phyloP scores from a whole-genome alignment of 2,329 filamentous ascomycete genomes.

The Tolypocladium tundrense region DNA sequence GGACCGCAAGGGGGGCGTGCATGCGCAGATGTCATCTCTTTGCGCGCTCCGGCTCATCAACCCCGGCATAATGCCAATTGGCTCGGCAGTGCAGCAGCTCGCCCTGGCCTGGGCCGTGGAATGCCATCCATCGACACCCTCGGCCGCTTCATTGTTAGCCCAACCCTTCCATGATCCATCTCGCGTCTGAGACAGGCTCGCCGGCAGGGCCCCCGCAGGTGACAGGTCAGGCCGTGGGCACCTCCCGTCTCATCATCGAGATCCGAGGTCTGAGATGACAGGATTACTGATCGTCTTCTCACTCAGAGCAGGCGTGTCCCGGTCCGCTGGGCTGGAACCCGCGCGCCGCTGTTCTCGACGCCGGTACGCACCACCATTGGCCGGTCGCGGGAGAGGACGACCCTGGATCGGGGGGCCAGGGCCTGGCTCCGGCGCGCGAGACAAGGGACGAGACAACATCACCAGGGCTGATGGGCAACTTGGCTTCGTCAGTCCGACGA shows the following conservation, averaged over 20 bases:
- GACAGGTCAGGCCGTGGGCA: background rate
- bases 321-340: constrained; percentile 1
- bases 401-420: background rate
- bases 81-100: background rate
- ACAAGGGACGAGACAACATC: background rate
- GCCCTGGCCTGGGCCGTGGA: background rate
- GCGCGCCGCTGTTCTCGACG: background rate
- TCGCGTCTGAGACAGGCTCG: background rate
- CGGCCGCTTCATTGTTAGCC: background rate
- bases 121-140: background rate
- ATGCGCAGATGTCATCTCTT: background rate
- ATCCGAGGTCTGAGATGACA: background rate
- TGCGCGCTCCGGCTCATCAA: background rate
- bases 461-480: background rate
- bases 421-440: background rate
- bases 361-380: background rate
- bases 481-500: background rate
- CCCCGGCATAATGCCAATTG: background rate
- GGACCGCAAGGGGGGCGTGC: background rate
- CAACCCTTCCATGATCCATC: background rate
- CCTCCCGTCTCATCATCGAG: background rate
- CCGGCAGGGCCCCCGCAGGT: background rate
- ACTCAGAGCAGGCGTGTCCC: background rate
- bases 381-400: background rate
- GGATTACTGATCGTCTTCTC: background rate